phyloP scores from a whole-genome alignment of 192 early-diverging fungal species.

The Pilaira anomala region DNA sequence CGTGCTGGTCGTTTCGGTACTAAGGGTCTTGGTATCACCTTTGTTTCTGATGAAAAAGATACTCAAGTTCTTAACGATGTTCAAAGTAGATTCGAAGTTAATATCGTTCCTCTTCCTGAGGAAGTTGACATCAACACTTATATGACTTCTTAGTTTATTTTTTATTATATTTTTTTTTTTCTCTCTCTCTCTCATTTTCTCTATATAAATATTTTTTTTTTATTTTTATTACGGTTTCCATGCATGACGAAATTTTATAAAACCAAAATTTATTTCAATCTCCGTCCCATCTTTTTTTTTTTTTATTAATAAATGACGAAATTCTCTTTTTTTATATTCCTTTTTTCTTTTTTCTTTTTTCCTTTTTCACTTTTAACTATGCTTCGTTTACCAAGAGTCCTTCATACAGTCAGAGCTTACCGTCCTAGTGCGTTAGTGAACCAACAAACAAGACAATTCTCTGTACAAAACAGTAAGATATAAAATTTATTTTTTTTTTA shows the following conservation, averaged over 20 bases:
- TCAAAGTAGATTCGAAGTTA: slow-evolving; percentile 94
- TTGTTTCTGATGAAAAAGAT: slow-evolving; percentile 85
- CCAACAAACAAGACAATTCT: too few species aligned
- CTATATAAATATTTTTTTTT: too few species aligned
- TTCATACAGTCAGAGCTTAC: too few species aligned
- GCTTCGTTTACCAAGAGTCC: not conserved
- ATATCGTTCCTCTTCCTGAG: slow-evolving; percentile 84
- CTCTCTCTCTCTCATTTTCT: not conserved
- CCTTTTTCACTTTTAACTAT: not conserved
- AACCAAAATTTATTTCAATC: not conserved
- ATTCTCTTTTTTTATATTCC: not conserved
- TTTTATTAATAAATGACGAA: not conserved
- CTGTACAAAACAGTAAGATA: too few species aligned
- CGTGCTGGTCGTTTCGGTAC: slow-evolving; percentile 99
- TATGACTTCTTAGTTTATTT: slow-evolving; percentile 41
- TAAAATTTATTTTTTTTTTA: not conserved
- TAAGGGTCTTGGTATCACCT: slow-evolving; percentile 95
- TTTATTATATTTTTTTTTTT: not conserved
- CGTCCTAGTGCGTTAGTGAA: too few species aligned
- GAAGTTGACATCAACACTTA: slow-evolving; percentile 82
- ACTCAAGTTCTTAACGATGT: slow-evolving; percentile 73
- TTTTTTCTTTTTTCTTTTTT: not conserved
- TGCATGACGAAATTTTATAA: not conserved
- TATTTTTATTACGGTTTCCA: too few species aligned
- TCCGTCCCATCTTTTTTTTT: not conserved